Base-by-base conservation (phyloP, 106 monocot genomes). In the Dioscorea alata region DNA sequence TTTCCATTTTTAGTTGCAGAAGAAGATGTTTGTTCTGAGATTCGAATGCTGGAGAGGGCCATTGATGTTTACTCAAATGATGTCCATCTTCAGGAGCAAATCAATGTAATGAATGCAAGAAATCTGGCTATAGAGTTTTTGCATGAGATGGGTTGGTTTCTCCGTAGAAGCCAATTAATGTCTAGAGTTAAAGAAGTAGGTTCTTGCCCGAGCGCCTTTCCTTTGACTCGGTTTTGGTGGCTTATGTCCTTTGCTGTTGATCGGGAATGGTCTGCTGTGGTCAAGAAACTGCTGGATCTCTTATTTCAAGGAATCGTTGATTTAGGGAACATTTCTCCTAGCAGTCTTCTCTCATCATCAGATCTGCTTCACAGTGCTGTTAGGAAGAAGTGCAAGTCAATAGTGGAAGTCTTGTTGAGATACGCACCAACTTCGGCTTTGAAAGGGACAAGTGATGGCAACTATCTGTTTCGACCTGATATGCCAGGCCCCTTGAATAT, bases 1-100 rank as follows among this genome's bases (percentile, higher is more conserved):
- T 84, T 94, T 48, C 94, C 94, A 13, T 94, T 90, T 63, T 86
- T 94, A 84, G 87, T 94, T 49, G 90, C 94, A 22, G 87, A 94
- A 58, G 65, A 82, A 50, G 86, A 90, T 34, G 63, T 94, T 18
- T 90, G 90, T 58, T 74, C 84, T 69, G 94, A 94, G 75, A 76
- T 94, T 20, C 62, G 84, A 31, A 72, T n/a, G 64, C 76, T 94
- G 16, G 94, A 94, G 69, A 50, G 54, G 50, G 50, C 75, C 18
- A 70, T 85, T 42, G 59, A 75, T 63, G 16, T 12, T 4, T 9
- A 14, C 25, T 52, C 33, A 24, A 53, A 6, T 33, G 64, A 77
- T 33, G 67, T 53, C 16, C 56, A 66, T 24, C 48, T 24, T 60
- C 50, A 53, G 15, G 74, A 59, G 8, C 48, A 10, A 60, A 48